These are phyloP conservation scores for Aspergillus cristatus DNA, from an alignment of 495 filamentous ascomycete genomes.

Conservation along the genomic window DNA sequence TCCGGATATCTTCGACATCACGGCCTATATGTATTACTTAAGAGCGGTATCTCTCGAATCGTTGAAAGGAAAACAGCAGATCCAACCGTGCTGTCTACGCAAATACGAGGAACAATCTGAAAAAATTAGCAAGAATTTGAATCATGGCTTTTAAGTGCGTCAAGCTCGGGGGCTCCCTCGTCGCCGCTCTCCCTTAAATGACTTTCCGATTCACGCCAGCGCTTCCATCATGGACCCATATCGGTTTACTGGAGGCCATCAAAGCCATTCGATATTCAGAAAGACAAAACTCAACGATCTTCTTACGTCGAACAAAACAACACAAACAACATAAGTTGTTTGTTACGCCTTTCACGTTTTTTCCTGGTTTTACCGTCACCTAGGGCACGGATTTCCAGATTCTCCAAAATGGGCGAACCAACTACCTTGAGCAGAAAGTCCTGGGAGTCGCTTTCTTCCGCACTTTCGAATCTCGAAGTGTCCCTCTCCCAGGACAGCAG, in stretches of 20 bases:
- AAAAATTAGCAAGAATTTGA: neutral
- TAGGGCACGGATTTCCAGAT: neutral
- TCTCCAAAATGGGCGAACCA: slow-evolving; percentile 17
- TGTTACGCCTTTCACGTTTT: neutral
- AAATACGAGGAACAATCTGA: no score
- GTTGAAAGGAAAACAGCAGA: slow-evolving; percentile 2
- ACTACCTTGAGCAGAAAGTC: slow-evolving; percentile 21
- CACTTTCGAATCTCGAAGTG: slow-evolving; percentile 30
- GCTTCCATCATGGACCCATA: slow-evolving; percentile 26
- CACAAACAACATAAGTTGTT: no score
- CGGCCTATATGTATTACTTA: slow-evolving; percentile 16
- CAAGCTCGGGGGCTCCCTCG: slow-evolving; percentile 15
- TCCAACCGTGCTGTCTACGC: neutral
- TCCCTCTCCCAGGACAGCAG: slow-evolving; percentile 39
- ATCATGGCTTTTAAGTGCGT: slow-evolving; percentile 20
- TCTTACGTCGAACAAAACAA: slow-evolving; percentile 7
- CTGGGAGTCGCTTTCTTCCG: slow-evolving; percentile 37
- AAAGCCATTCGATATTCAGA: slow-evolving; percentile 18
- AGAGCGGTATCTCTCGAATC: slow-evolving; percentile 3
- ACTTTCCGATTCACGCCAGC: slow-evolving; percentile 17
- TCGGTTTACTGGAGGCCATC: slow-evolving; percentile 26
- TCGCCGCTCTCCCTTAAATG: slow-evolving; percentile 21
- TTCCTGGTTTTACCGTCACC: neutral
- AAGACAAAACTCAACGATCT: slow-evolving; percentile 4
- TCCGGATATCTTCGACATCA: neutral